Percentiles rank a stretch among this genome's conserved stretches.
These are phyloP conservation scores for Poteriospumella lacustris DNA, from an alignment of 108 stramenopile genomes.

Conservation along the genomic window DNA sequence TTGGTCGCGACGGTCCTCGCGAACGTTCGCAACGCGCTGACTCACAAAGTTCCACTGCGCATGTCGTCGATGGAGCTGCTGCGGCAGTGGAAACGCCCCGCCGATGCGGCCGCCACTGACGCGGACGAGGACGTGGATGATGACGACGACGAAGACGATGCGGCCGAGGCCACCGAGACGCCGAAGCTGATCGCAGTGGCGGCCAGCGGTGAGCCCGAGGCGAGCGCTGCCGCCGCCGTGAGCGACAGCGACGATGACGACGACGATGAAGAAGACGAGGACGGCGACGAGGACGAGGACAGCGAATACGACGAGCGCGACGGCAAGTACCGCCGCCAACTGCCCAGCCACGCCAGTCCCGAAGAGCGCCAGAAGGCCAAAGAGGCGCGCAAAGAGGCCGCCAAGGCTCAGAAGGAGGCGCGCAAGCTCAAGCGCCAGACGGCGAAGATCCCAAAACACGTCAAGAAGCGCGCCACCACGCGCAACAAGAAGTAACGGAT, in stretches of 20 bases:
- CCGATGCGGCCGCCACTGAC: background rate
- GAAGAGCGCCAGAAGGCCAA: constrained; percentile 33
- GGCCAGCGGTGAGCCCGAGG: background rate
- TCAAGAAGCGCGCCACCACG: constrained; percentile 37
- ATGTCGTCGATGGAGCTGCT: constrained; percentile 31
- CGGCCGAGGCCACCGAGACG: background rate
- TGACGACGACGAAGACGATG: background rate
- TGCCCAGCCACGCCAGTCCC: background rate
- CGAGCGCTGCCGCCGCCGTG: constrained; percentile 20
- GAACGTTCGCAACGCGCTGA: too few species aligned
- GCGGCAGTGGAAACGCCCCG: too few species aligned
- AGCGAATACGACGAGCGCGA: background rate
- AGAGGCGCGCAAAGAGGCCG: constrained; percentile 37
- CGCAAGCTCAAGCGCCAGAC: constrained; percentile 12
- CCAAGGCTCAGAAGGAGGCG: constrained; percentile 30
- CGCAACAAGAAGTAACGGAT: background rate
- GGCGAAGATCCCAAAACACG: constrained; percentile 39
- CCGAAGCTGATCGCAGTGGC: background rate
- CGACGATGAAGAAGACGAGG: constrained; percentile 25
- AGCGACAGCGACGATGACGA: background rate
- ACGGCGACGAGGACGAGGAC: constrained; percentile 16
- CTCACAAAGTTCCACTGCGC: too few species aligned
- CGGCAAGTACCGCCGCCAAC: background rate
- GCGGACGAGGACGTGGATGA: background rate
- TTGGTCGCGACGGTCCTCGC: too few species aligned